A percentile compares a stretch with the other conserved stretches of the same genome.
Evolutionary conservation across 495 filamentous ascomycete species (phyloP).

Genomic region (Haplographium delicatum): DNA sequence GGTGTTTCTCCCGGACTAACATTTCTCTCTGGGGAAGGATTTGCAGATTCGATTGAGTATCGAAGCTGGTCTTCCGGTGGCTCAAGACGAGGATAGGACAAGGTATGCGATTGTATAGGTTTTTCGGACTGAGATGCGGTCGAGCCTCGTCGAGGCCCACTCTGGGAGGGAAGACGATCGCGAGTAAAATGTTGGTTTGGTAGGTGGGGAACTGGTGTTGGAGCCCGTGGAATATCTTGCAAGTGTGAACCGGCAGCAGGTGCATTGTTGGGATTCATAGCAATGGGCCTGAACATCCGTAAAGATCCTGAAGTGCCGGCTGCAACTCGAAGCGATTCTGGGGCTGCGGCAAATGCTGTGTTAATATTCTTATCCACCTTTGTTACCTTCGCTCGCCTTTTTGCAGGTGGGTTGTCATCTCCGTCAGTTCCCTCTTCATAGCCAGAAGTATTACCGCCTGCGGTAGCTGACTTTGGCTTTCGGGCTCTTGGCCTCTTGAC

Average conservation of each 20-base stretch:
- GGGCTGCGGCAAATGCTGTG: conserved; percentile 61
- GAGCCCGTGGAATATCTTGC: conserved; percentile 75
- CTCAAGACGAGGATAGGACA: conserved; percentile 36
- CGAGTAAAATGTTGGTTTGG: conserved; percentile 26
- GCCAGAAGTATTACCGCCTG: conserved; percentile 54
- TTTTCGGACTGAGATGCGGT: conserved; percentile 3
- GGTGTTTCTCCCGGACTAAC: conserved; percentile 52
- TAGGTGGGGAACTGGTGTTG: conserved; percentile 66
- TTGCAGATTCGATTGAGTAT: conserved; percentile 34
- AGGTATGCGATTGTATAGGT: conserved; percentile 32
- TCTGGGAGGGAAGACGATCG: conserved; percentile 22
- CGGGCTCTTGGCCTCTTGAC: conserved; percentile 38
- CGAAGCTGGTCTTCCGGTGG: conserved; percentile 17
- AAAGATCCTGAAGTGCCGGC: conserved; percentile 85
- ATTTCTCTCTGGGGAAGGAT: conserved; percentile 50
- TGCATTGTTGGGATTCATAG: conserved; percentile 39
- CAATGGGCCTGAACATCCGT: conserved; percentile 75
- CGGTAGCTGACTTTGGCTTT: conserved; percentile 39
- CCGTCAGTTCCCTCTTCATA: conserved; percentile 69
- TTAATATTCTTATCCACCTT: conserved; percentile 63
- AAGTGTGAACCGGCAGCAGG: conserved; percentile 41
- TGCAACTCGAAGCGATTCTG: conserved; percentile 78
- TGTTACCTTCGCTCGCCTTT: conserved; percentile 70
- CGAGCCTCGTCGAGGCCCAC: conserved; percentile 17
- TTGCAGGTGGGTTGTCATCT: conserved; percentile 52